A percentile compares a stretch with the other conserved stretches of the same genome.
phyloP scores from a whole-genome alignment of 768 basidiomycete species.

The Suillus spraguei region DNA sequence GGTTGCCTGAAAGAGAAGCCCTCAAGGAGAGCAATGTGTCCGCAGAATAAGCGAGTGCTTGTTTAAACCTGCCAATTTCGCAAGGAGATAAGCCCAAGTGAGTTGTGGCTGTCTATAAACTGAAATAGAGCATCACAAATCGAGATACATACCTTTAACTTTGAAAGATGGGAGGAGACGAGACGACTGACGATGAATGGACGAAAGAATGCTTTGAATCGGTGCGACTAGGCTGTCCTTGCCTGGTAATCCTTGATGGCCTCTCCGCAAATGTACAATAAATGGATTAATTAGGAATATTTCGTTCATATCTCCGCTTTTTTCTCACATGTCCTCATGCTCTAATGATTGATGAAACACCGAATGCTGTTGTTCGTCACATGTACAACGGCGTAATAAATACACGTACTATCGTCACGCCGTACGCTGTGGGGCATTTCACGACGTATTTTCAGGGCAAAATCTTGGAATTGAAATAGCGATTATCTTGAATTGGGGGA shows the following conservation, averaged over 20 bases:
- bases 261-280: constrained; percentile 12
- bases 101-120: constrained; percentile 4
- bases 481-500: not conserved
- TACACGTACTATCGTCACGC: not conserved
- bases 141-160: not conserved
- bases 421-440: not conserved
- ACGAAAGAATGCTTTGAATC: constrained; percentile 13
- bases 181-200: constrained; percentile 8
- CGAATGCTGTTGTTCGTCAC: not conserved
- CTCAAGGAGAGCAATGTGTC: constrained; percentile 10
- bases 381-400: not conserved
- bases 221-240: constrained; percentile 23
- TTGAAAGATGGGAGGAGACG: not conserved
- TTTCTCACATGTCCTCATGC: constrained; percentile 26
- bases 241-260: constrained; percentile 32
- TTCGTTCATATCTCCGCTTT: constrained; percentile 15
- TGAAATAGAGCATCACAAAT: constrained; percentile 4
- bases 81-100: constrained; percentile 10
- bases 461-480: not conserved
- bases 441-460: not conserved
- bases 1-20: constrained; percentile 7
- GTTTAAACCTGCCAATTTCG: constrained; percentile 20
- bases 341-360: not conserved
- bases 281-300: constrained; percentile 12
- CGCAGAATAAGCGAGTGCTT: constrained; percentile 17